These are phyloP conservation scores for Diaporthe sp. DNA, from an alignment of 2,329 filamentous ascomycete genomes.

Conservation along the genomic window DNA sequence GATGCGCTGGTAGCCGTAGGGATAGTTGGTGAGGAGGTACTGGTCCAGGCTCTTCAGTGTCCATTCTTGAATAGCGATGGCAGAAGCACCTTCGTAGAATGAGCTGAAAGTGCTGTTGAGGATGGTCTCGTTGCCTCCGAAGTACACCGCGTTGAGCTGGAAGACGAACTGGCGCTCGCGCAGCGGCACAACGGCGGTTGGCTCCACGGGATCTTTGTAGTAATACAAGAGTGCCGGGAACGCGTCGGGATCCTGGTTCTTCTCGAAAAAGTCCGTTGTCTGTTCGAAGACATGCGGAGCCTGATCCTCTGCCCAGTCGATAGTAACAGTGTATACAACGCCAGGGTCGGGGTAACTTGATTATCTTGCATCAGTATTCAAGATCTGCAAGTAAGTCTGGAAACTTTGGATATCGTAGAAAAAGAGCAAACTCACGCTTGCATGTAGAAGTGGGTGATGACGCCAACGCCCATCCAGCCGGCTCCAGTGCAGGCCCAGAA, in stretches of 20 bases:
- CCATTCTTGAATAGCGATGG: slow-evolving; percentile 18
- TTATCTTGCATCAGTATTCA: not conserved
- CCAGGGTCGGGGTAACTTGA: slow-evolving; percentile 37
- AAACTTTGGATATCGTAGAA: not conserved
- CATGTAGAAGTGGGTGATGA: slow-evolving; percentile 37
- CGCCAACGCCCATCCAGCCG: slow-evolving; percentile 35
- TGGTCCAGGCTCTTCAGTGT: slow-evolving; percentile 34
- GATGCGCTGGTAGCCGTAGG: slow-evolving; percentile 35
- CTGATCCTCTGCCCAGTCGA: slow-evolving; percentile 33
- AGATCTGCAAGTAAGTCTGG: not conserved
- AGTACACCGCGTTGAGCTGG: slow-evolving; percentile 38
- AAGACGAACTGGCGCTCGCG: slow-evolving; percentile 34
- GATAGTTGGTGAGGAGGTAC: slow-evolving; percentile 38
- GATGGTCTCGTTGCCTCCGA: slow-evolving; percentile 25
- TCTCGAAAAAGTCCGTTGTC: slow-evolving; percentile 35
- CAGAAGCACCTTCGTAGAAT: slow-evolving; percentile 32
- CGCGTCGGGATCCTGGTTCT: slow-evolving; percentile 33
- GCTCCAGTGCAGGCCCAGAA: slow-evolving; percentile 39
- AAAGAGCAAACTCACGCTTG: slow-evolving; percentile 25
- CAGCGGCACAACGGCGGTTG: slow-evolving; percentile 22
- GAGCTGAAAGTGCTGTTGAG: slow-evolving; percentile 26
- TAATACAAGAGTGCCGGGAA: slow-evolving; percentile 35
- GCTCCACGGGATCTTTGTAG: slow-evolving; percentile 31
- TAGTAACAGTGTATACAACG: slow-evolving; percentile 19
- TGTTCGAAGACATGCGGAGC: slow-evolving; percentile 27